These are phyloP conservation scores for Nigrospora osmanthi DNA, from an alignment of 2,329 filamentous ascomycete species.

Conservation along the genomic window DNA sequence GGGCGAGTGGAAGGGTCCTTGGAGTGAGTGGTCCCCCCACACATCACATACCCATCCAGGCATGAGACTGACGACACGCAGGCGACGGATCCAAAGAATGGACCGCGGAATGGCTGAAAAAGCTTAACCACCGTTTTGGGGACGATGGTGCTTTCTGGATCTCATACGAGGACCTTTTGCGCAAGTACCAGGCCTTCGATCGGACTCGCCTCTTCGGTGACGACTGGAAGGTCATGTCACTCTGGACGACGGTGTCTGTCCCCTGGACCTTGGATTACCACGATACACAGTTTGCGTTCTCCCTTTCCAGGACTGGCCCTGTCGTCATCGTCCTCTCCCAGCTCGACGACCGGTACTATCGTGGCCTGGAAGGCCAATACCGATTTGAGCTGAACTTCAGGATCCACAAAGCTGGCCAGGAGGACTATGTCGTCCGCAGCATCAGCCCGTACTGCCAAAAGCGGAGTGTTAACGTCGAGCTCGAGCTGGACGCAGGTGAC, in stretches of 20 bases:
- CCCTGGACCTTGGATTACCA: slow-evolving; percentile 50
- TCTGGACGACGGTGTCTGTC: slow-evolving; percentile 44
- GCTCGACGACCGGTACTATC: slow-evolving; percentile 50
- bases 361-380: slow-evolving; percentile 50
- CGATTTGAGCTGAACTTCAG: slow-evolving; percentile 45
- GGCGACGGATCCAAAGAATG: slow-evolving; percentile 75
- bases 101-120: slow-evolving; percentile 71
- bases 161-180: slow-evolving; percentile 49
- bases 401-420: slow-evolving; percentile 38
- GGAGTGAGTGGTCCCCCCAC: slow-evolving; percentile 37
- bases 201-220: slow-evolving; percentile 48
- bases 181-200: slow-evolving; percentile 50
- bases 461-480: slow-evolving; percentile 69
- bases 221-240: slow-evolving; percentile 42
- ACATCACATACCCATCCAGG: too few relatives aligned
- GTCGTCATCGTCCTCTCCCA: slow-evolving; percentile 50
- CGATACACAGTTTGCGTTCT: slow-evolving; percentile 45
- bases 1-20: slow-evolving; percentile 73
- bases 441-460: slow-evolving; percentile 52
- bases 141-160: slow-evolving; percentile 65
- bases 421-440: slow-evolving; percentile 48
- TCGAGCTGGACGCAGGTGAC: slow-evolving; percentile 64
- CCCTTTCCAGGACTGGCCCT: slow-evolving; percentile 36
- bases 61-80: slow-evolving; percentile 12
- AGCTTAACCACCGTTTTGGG: slow-evolving; percentile 66